phyloP scores from a whole-genome alignment of 2,329 filamentous ascomycete genomes.

The Sarocladium oryzae region DNA sequence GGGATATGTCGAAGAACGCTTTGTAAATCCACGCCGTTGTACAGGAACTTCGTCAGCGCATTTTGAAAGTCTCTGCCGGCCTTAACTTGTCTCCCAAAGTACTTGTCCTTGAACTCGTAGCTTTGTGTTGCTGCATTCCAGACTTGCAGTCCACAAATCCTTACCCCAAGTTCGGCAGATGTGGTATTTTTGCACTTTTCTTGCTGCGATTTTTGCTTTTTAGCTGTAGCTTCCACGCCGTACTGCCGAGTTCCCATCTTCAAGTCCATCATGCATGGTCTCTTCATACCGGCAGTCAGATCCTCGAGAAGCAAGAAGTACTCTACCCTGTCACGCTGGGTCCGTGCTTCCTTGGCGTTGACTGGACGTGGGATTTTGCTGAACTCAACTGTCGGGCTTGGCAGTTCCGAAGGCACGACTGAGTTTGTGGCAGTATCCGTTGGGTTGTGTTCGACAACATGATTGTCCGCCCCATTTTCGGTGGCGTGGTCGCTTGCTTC shows the following conservation, averaged over 20 bases:
- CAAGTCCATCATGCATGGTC: slow-evolving; percentile 91
- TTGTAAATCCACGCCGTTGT: slow-evolving; percentile 74
- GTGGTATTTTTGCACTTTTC: slow-evolving; percentile 91
- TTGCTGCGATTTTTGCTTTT: slow-evolving; percentile 89
- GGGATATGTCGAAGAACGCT: slow-evolving; percentile 86
- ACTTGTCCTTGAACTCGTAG: slow-evolving; percentile 97
- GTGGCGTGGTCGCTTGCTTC: not conserved
- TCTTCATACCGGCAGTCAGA: slow-evolving; percentile 91
- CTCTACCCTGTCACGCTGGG: slow-evolving; percentile 64
- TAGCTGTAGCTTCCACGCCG: slow-evolving; percentile 81
- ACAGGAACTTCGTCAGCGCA: slow-evolving; percentile 82
- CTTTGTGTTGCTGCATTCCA: slow-evolving; percentile 81
- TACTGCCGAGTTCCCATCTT: slow-evolving; percentile 99
- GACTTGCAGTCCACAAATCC: slow-evolving; percentile 91
- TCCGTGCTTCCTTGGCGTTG: slow-evolving; percentile 73
- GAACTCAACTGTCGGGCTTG: slow-evolving; percentile 30
- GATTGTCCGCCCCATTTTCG: slow-evolving; percentile 14
- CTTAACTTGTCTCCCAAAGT: slow-evolving; percentile 84
- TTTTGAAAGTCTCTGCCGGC: slow-evolving; percentile 84
- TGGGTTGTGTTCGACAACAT: slow-evolving; percentile 8
- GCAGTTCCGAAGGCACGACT: slow-evolving; percentile 26
- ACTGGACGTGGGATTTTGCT: slow-evolving; percentile 51
- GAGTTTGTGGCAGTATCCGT: slow-evolving; percentile 20
- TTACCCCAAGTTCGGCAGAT: slow-evolving; percentile 82
- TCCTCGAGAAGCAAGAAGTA: slow-evolving; percentile 93